A percentile compares a stretch with the other conserved stretches of the same genome.
Conservation (phyloP, 495 filamentous ascomycete genomes). For the Glutinoglossum americanum region DNA sequence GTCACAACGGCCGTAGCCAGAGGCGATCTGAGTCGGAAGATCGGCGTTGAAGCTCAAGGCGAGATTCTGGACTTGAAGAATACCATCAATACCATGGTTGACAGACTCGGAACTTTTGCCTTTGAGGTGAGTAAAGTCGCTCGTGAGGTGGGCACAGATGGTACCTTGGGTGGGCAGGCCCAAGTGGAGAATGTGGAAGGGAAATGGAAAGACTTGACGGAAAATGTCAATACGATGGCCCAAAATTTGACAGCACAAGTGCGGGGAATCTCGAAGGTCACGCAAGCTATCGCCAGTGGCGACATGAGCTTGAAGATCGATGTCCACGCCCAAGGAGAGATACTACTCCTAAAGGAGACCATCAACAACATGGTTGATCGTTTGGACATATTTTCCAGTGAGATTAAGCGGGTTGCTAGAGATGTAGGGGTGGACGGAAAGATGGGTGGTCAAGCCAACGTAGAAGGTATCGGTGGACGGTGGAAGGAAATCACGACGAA, state of each 20-base stretch:
- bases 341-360: conserved; percentile 81
- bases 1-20: conserved; percentile 92
- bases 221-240: conserved; percentile 91
- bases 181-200: conserved; percentile 95
- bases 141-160: conserved; percentile 93
- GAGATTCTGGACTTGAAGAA: conserved; percentile 91
- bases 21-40: conserved; percentile 88
- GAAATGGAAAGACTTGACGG: conserved; percentile 97
- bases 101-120: conserved; percentile 86
- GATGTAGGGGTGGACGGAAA: conserved; percentile 97
- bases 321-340: conserved; percentile 88
- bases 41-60: conserved; percentile 85
- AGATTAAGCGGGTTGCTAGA: conserved; percentile 86
- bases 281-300: conserved; percentile 83
- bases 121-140: conserved; percentile 98
- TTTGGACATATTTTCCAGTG: conserved; percentile 87
- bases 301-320: conserved; percentile 94
- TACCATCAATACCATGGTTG: conserved; percentile 99
- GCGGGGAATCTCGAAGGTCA: conserved; percentile 88
- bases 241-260: conserved; percentile 90
- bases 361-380: conserved; percentile 99
- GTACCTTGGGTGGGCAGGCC: conserved; percentile 85
- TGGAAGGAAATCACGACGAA: conserved; percentile 98
- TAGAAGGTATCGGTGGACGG: conserved; percentile 76
- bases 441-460: conserved; percentile 95